Percentiles rank a stretch among this genome's conserved stretches.
Conservation (phyloP, 495 filamentous ascomycete species). For the Penicillium angulare region DNA sequence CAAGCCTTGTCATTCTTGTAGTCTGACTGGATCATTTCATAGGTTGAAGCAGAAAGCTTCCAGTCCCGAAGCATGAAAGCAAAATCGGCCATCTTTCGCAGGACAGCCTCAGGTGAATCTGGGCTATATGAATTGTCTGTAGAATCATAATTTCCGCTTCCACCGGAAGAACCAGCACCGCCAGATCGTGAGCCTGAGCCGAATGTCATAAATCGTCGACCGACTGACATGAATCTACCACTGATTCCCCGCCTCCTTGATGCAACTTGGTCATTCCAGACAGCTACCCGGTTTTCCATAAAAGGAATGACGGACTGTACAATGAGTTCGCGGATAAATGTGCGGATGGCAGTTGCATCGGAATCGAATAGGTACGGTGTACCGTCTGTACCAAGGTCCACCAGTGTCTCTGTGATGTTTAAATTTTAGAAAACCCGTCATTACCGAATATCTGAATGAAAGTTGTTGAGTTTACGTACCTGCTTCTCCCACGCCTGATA, state of each 20-base stretch:
- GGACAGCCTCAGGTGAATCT: conserved; percentile 78
- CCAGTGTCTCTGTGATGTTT: conserved; percentile 37
- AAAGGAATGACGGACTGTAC: conserved; percentile 88
- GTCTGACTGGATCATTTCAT: conserved; percentile 83
- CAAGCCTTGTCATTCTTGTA: conserved; percentile 95
- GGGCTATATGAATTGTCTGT: conserved; percentile 77
- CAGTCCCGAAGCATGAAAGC: conserved; percentile 95
- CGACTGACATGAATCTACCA: conserved; percentile 87
- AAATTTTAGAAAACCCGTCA: conserved; percentile 17
- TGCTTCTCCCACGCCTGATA: conserved; percentile 64
- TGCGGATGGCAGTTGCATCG: conserved; percentile 79
- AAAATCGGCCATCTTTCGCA: conserved; percentile 93
- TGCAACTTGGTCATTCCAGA: conserved; percentile 98
- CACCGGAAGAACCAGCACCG: conserved; percentile 37
- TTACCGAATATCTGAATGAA: neutral
- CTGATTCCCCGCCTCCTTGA: conserved; percentile 81
- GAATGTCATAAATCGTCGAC: conserved; percentile 81
- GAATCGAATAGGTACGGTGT: conserved; percentile 85
- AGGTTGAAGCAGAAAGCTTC: conserved; percentile 86
- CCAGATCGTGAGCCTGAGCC: conserved; percentile 55
- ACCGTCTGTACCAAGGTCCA: conserved; percentile 63
- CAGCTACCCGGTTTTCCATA: conserved; percentile 86
- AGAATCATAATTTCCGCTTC: conserved; percentile 72
- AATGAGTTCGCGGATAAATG: conserved; percentile 88
- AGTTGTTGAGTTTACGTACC: conserved; percentile 35